A percentile compares a stretch with the other conserved stretches of the same genome.
These are phyloP conservation scores for Cystobasidium ongulense DNA, from an alignment of 768 basidiomycete genomes.

Conservation along the genomic window DNA sequence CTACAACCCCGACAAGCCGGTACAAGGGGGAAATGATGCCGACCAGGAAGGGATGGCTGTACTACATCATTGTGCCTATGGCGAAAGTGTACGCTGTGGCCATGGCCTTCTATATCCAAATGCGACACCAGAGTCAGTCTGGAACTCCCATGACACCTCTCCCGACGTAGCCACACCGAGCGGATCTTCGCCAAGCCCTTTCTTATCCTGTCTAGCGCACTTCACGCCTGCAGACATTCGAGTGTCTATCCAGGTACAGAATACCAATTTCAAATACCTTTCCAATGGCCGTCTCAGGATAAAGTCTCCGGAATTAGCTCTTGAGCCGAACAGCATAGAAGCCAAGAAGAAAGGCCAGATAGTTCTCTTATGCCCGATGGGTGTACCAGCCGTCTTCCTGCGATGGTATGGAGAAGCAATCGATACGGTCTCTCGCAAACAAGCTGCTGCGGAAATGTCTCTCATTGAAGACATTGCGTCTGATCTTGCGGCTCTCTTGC, in stretches of 20 bases:
- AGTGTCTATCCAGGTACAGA: background rate
- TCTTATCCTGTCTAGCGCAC: background rate
- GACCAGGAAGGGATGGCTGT: background rate
- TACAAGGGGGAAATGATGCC: background rate
- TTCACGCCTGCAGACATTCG: conserved; percentile 1
- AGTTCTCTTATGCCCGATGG: conserved; percentile 1
- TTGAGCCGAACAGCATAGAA: background rate
- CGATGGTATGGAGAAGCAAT: conserved; percentile 17
- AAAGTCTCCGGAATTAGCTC: background rate
- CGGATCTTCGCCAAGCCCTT: background rate
- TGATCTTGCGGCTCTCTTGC: background rate
- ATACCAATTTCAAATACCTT: background rate
- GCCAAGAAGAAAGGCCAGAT: background rate
- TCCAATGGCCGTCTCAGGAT: background rate
- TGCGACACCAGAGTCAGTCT: background rate
- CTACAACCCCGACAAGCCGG: background rate
- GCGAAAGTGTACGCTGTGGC: background rate
- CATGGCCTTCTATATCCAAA: background rate
- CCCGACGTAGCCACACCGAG: background rate
- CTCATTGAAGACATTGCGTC: background rate
- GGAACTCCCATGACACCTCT: background rate
- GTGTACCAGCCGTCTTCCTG: background rate
- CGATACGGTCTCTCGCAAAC: background rate
- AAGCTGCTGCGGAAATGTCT: background rate
- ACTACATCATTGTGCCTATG: background rate